These are phyloP conservation scores for Talaromyces sp. DNA, from an alignment of 2,329 filamentous ascomycete species.

Conservation along the genomic window DNA sequence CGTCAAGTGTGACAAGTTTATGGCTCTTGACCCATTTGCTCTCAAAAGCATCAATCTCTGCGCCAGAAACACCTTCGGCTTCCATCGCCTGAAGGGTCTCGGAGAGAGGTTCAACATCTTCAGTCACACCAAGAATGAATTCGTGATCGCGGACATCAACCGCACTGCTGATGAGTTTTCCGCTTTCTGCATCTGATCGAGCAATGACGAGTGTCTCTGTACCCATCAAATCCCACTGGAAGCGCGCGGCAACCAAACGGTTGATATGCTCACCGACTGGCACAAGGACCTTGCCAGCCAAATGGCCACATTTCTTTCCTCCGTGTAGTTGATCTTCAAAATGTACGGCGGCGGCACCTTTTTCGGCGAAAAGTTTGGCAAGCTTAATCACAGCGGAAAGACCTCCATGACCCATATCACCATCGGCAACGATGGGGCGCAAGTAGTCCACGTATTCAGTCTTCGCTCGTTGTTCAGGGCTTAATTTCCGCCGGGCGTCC, in stretches of 20 bases:
- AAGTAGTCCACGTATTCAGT: slow-evolving; percentile 90
- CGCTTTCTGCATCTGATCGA: slow-evolving; percentile 91
- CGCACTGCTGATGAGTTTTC: slow-evolving; percentile 82
- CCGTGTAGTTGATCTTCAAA: slow-evolving; percentile 98
- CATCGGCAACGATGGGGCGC: slow-evolving; percentile 91
- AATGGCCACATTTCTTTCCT: slow-evolving; percentile 96
- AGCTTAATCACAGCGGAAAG: slow-evolving; percentile 91
- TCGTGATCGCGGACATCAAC: slow-evolving; percentile 95
- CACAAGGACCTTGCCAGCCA: slow-evolving; percentile 93
- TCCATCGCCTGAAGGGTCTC: slow-evolving; percentile 93
- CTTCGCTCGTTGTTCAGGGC: slow-evolving; percentile 65
- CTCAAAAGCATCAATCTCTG: slow-evolving; percentile 84
- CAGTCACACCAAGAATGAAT: slow-evolving; percentile 85
- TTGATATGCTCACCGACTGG: slow-evolving; percentile 96
- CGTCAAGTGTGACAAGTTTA: slow-evolving; percentile 85
- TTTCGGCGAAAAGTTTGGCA: slow-evolving; percentile 95
- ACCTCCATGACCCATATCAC: slow-evolving; percentile 93
- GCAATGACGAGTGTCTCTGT: slow-evolving; percentile 93
- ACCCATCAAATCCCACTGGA: slow-evolving; percentile 99
- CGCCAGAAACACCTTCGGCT: slow-evolving; percentile 68
- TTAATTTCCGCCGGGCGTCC: slow-evolving; percentile 78
- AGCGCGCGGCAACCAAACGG: slow-evolving; percentile 82
- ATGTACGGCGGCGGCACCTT: slow-evolving; percentile 92
- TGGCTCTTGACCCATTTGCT: slow-evolving; percentile 84
- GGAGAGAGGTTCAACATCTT: slow-evolving; percentile 75